phyloP scores from a whole-genome alignment of 257 asterid species.

The Solanum chilense region DNA sequence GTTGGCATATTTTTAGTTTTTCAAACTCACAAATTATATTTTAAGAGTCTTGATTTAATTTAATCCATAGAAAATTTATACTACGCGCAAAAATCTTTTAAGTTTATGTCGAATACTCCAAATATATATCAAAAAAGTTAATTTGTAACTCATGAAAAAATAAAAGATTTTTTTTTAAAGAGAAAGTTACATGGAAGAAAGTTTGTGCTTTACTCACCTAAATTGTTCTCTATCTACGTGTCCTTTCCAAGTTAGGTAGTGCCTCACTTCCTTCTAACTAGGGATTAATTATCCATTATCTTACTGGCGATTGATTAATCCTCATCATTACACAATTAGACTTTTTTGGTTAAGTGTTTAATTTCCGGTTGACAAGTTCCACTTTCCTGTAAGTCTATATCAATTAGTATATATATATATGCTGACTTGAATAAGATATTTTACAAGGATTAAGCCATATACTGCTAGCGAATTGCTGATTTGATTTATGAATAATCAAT shows the following conservation, averaged over 20 bases:
- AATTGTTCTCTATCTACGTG: background rate
- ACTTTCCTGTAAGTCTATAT: background rate
- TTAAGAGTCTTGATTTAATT: background rate
- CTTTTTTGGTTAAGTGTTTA: background rate
- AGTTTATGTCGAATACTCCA: background rate
- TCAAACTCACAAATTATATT: background rate
- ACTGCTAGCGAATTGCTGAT: background rate
- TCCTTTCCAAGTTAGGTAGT: background rate
- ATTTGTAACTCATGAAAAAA: background rate
- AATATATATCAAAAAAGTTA: no score
- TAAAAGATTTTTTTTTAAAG: background rate
- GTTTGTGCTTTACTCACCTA: background rate
- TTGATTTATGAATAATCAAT: background rate
- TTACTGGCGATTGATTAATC: background rate
- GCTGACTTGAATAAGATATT: background rate
- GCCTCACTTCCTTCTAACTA: background rate
- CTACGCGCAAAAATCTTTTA: fast-evolving
- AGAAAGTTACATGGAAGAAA: background rate
- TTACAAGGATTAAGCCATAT: background rate
- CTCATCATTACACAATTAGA: background rate
- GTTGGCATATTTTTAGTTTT: background rate
- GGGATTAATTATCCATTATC: background rate
- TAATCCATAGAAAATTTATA: no score
- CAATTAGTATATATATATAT: background rate
- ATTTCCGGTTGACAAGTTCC: background rate